Evolutionary conservation across 2,329 filamentous ascomycete species (phyloP).

Genomic region (Lomentospora prolificans): DNA sequence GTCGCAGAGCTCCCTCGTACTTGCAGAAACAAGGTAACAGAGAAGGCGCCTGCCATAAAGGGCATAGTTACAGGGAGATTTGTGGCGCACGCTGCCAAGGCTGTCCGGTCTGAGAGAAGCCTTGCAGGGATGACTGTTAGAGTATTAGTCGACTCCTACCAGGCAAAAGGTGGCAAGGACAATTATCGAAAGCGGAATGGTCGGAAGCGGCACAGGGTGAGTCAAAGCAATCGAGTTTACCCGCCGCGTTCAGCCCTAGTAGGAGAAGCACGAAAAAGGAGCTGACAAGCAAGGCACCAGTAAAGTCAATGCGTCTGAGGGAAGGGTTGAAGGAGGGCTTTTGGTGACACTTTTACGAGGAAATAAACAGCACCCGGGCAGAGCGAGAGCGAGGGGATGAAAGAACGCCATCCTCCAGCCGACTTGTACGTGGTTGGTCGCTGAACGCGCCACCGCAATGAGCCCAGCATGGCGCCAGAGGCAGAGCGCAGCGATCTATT

Average conservation of each 20-base stretch:
- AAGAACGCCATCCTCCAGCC: constrained; percentile 33
- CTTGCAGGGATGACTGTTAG: constrained; percentile 78
- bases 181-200: constrained; percentile 55
- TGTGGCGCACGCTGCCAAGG: constrained; percentile 63
- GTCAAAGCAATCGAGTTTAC: constrained; percentile 76
- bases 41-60: constrained; percentile 65
- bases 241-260: constrained; percentile 70
- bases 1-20: constrained; percentile 62
- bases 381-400: constrained; percentile 52
- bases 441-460: constrained; percentile 74
- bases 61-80: constrained; percentile 73
- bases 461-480: constrained; percentile 72
- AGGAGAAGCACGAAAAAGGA: constrained; percentile 62
- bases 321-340: constrained; percentile 58
- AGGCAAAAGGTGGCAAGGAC: constrained; percentile 56
- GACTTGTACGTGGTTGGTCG: constrained; percentile 49
- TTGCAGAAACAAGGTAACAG: constrained; percentile 75
- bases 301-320: constrained; percentile 70
- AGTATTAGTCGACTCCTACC: constrained; percentile 58
- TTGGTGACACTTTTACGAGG: constrained; percentile 65
- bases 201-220: constrained; percentile 64
- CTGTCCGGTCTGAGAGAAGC: constrained; percentile 62
- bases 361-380: constrained; percentile 59
- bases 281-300: constrained; percentile 59
- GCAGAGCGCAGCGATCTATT: constrained; percentile 78